Conservation (phyloP, 129 eudicot genomes). For the Solidago caesia region DNA sequence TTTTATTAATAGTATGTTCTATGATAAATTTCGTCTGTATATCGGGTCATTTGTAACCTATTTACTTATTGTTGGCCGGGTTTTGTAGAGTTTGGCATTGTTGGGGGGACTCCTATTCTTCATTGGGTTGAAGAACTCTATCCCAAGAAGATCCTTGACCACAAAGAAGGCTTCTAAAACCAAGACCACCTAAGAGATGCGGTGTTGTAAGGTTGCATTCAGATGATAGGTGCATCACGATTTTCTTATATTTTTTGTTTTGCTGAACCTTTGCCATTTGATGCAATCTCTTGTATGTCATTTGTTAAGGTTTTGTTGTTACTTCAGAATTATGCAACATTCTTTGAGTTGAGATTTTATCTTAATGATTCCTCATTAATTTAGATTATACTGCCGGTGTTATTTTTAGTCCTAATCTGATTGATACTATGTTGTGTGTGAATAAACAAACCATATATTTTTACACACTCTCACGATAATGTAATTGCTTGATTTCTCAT, state of each 20-base stretch:
- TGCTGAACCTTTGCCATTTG: slow-evolving; percentile 24
- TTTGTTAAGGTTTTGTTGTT: slow-evolving; percentile 25
- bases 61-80: background rate
- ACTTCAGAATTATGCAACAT: slow-evolving; percentile 28
- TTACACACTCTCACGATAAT: too few species aligned
- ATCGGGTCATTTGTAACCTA: too few species aligned
- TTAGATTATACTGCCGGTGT: background rate
- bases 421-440: too few species aligned
- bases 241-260: slow-evolving; percentile 22
- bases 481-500: too few species aligned
- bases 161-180: slow-evolving; percentile 38
- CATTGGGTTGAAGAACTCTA: slow-evolving; percentile 39
- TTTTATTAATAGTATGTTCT: background rate
- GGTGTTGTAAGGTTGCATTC: slow-evolving; percentile 29
- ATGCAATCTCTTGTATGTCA: slow-evolving; percentile 35
- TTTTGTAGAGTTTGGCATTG: slow-evolving; percentile 41
- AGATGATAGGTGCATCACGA: slow-evolving; percentile 22
- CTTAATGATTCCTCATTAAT: slow-evolving; percentile 22
- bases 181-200: slow-evolving; percentile 30
- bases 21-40: too few species aligned
- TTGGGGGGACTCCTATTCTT: slow-evolving; percentile 43
- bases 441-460: too few species aligned
- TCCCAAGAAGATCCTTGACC: slow-evolving; percentile 31
- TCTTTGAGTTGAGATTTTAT: slow-evolving; percentile 33
- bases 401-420: background rate